Base-by-base conservation (phyloP, 805 yeast genomes). In the Candida sphagnicola region DNA sequence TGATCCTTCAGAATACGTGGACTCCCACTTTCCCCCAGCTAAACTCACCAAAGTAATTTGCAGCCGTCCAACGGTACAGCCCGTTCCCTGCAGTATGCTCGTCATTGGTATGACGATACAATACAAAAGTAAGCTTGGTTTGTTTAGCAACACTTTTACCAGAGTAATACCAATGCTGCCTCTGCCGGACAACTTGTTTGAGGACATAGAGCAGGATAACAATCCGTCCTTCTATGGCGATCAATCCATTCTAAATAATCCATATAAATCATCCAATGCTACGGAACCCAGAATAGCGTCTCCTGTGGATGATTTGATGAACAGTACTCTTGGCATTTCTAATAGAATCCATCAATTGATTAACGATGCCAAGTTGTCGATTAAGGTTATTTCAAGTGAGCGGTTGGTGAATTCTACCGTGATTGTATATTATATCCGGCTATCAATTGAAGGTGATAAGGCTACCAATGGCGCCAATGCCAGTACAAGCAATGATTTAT, bases 151-250 rank as follows among this genome's bases (percentile, higher is more conserved):
- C n/a, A n/a, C n/a, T n/a, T n/a, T n/a, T n/a, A n/a, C n/a, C n/a
- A n/a, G n/a, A n/a, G n/a, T n/a, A n/a, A n/a, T n/a, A n/a, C 24
- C 24, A 6, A 26, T 26, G 29, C 29, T 31, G 35, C 16, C 35
- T 4, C 35, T 25, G 16, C 8, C 26, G 5, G 44, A 43, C 17
- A 43, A 48, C 31, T 33, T 50, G 35, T 63, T 65, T 39, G 65
- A 57, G 31, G 72, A 65, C 42, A 65, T 67, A 35, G 74, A 68
- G 43, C 71, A 66, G 46, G 74, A 68, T 42, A 68, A 67, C 49
- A 68, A 68, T 41, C 74, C 74, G 11, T 67, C 70, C 28, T 59
- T 66, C 41, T 67, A 65, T 43, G 67, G 65, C 3, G 58, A 58
- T 43, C 58, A 51, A 18, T 53, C 65, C 11, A 54, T 58, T 2